A percentile compares a stretch with the other conserved stretches of the same genome.
Evolutionary conservation across 2,329 filamentous ascomycete species (phyloP).

Genomic region (Metarhizium robertsii): DNA sequence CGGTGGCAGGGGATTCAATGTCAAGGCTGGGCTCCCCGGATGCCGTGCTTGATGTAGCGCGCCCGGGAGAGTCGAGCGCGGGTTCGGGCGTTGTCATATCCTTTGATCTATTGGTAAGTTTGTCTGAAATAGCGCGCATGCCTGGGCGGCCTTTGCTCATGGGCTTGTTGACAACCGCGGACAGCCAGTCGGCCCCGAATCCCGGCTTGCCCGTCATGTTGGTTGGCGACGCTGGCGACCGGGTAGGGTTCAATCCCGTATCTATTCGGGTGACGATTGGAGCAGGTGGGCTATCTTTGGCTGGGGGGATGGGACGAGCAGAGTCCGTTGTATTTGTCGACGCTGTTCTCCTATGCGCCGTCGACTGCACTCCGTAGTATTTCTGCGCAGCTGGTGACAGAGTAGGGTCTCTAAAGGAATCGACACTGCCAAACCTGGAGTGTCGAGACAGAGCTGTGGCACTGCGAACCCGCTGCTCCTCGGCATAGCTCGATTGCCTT

Average conservation of each 20-base stretch:
- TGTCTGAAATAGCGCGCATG: conserved; percentile 79
- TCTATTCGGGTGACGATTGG: conserved; percentile 55
- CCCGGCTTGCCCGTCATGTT: conserved; percentile 28
- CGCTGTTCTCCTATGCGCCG: conserved; percentile 49
- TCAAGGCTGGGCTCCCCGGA: conserved; percentile 64
- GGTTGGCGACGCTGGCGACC: conserved; percentile 30
- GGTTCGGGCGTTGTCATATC: conserved; percentile 42
- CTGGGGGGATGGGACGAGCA: conserved; percentile 36
- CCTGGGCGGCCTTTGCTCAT: conserved; percentile 48
- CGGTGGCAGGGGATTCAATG: conserved; percentile 61
- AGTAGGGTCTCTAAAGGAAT: conserved; percentile 57
- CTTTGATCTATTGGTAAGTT: conserved; percentile 48
- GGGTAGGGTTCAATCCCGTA: conserved; percentile 27
- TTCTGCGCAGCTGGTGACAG: conserved; percentile 58
- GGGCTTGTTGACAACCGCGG: conserved; percentile 39
- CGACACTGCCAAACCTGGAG: conserved; percentile 69
- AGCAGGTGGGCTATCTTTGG: conserved; percentile 40
- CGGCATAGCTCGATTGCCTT: conserved; percentile 65
- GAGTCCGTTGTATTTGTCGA: conserved; percentile 50
- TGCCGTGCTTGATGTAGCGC: conserved; percentile 67
- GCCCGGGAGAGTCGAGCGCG: conserved; percentile 53
- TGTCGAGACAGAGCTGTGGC: conserved; percentile 60
- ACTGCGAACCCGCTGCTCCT: conserved; percentile 61
- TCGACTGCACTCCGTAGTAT: conserved; percentile 50
- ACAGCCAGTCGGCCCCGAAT: conserved; percentile 47